A percentile compares a stretch with the other conserved stretches of the same genome.
Evolutionary conservation across 2,329 filamentous ascomycete genomes (phyloP).

Genomic region (Nemania diffusa): DNA sequence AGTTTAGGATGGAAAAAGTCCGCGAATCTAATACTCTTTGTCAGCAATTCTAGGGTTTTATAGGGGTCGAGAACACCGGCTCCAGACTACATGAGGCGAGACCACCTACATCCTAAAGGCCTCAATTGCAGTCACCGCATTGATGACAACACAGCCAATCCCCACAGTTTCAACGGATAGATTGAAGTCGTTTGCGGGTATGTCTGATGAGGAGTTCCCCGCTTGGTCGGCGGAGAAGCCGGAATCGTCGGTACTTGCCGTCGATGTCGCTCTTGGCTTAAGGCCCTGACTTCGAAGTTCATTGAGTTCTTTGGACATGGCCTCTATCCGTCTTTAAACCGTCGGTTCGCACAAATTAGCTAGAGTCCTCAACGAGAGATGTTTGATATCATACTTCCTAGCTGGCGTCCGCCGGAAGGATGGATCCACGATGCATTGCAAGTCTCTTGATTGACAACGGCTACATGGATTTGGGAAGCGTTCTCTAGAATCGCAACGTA

Average conservation of each 20-base stretch:
- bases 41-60: neutral
- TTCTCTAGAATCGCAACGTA: slow-evolving; percentile 49
- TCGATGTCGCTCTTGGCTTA: slow-evolving; percentile 35
- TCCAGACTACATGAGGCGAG: neutral
- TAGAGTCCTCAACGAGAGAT: neutral
- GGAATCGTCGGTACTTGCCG: slow-evolving; percentile 41
- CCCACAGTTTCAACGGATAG: slow-evolving; percentile 40
- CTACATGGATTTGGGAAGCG: slow-evolving; percentile 48
- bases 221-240: slow-evolving; percentile 39
- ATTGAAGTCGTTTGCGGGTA: slow-evolving; percentile 41
- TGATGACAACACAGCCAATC: slow-evolving; percentile 36
- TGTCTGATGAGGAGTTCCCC: slow-evolving; percentile 27
- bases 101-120: slow-evolving; percentile 43
- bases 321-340: slow-evolving; percentile 45
- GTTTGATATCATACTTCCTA: slow-evolving; percentile 43
- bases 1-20: slow-evolving; percentile 43
- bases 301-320: slow-evolving; percentile 49
- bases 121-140: slow-evolving; percentile 38
- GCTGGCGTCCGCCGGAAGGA: slow-evolving; percentile 48
- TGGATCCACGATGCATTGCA: slow-evolving; percentile 48
- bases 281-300: slow-evolving; percentile 45
- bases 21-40: slow-evolving; percentile 39
- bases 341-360: slow-evolving; percentile 9
- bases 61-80: neutral
- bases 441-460: slow-evolving; percentile 45